phyloP scores from a whole-genome alignment of 2,329 filamentous ascomycete species.

The Colletotrichum sublineola region DNA sequence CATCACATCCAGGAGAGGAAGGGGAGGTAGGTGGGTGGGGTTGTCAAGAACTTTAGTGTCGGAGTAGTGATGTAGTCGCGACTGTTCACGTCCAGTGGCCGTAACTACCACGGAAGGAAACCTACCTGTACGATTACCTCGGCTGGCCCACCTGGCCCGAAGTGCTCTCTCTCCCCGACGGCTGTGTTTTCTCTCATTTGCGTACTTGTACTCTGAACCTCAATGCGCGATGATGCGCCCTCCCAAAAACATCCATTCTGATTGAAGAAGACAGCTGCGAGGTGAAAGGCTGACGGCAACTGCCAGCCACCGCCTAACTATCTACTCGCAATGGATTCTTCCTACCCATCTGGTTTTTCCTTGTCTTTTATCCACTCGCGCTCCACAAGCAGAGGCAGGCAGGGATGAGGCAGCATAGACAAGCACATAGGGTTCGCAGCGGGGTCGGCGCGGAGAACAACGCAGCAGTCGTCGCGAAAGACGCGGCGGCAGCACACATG shows the following conservation, averaged over 20 bases:
- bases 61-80: neutral
- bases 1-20: neutral
- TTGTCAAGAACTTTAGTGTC: conserved; percentile 5
- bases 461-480: too few species aligned
- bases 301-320: conserved; percentile 11
- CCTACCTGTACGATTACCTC: too few species aligned
- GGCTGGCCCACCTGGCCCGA: neutral
- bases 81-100: neutral
- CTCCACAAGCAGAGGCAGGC: conserved; percentile 11
- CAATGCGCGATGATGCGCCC: neutral
- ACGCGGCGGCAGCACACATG: too few species aligned
- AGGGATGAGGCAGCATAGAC: neutral
- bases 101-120: neutral
- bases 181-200: neutral
- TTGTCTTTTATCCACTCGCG: neutral
- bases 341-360: conserved; percentile 10
- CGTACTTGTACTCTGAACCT: neutral
- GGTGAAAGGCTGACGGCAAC: neutral
- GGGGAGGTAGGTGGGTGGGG: neutral
- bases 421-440: conserved; percentile 28
- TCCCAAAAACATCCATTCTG: neutral
- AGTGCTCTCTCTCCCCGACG: neutral
- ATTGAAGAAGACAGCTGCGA: neutral
- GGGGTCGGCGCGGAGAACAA: conserved; percentile 14
- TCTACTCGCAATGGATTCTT: neutral